These are phyloP conservation scores for Pichia sp. DNA, from an alignment of 1,139 yeast genomes.

Conservation along the genomic window DNA sequence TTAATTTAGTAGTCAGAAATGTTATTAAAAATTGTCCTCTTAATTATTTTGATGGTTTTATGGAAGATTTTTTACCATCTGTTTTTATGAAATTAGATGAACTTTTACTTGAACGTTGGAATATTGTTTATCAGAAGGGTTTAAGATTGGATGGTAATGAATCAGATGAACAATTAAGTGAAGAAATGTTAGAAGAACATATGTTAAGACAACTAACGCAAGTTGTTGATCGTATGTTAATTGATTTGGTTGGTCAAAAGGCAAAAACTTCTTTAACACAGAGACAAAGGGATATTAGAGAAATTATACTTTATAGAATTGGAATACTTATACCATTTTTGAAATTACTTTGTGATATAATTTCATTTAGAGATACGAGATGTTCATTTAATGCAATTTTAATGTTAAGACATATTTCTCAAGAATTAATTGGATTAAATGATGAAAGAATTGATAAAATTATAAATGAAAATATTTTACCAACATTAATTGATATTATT, in stretches of 20 bases:
- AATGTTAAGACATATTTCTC: slow-evolving; percentile 64
- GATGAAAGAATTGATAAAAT: slow-evolving; percentile 76
- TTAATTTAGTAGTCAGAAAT: slow-evolving; percentile 80
- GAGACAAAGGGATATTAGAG: slow-evolving; percentile 59
- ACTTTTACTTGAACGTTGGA: slow-evolving; percentile 70
- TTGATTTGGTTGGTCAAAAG: slow-evolving; percentile 80
- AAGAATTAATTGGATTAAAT: slow-evolving; percentile 53
- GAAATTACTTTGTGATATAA: slow-evolving; percentile 67
- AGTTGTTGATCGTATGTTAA: slow-evolving; percentile 80
- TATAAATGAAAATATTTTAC: slow-evolving; percentile 52
- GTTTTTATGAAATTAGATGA: slow-evolving; percentile 68
- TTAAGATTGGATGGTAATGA: slow-evolving; percentile 61
- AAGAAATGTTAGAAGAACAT: slow-evolving; percentile 98
- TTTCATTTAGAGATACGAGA: slow-evolving; percentile 79
- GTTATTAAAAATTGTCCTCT: slow-evolving; percentile 85
- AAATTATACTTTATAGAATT: slow-evolving; percentile 57
- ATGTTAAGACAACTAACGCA: slow-evolving; percentile 88
- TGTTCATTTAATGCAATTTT: slow-evolving; percentile 88
- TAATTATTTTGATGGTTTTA: slow-evolving; percentile 57
- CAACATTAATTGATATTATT: slow-evolving; percentile 47
- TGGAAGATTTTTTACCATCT: slow-evolving; percentile 72
- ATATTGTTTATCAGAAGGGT: slow-evolving; percentile 61
- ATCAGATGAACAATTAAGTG: slow-evolving; percentile 81
- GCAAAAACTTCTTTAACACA: slow-evolving; percentile 35
- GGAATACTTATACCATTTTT: slow-evolving; percentile 74